These are phyloP conservation scores for Cladophialophora exuberans DNA, from an alignment of 2,329 filamentous ascomycete genomes.

Conservation along the genomic window DNA sequence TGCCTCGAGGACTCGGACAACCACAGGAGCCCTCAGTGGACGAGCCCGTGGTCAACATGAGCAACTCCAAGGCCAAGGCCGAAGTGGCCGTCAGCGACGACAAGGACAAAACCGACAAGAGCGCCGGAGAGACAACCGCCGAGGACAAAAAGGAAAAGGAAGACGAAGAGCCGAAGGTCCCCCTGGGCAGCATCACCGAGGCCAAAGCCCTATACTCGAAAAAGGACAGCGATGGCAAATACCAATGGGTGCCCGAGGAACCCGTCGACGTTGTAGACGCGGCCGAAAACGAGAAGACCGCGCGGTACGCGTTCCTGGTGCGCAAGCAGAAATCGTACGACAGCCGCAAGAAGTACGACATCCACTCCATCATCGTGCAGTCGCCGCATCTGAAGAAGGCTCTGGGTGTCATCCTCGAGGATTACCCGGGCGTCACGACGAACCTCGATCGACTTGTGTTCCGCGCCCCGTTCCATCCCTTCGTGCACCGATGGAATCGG, in stretches of 20 bases:
- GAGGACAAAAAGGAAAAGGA: conserved; percentile 7
- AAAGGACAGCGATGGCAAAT: conserved; percentile 55
- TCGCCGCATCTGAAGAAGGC: conserved; percentile 63
- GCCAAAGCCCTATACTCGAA: conserved; percentile 55
- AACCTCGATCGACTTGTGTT: conserved; percentile 65
- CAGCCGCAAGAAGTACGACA: conserved; percentile 61
- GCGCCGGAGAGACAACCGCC: not conserved
- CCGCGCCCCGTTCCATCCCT: conserved; percentile 61
- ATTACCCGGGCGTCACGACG: conserved; percentile 64
- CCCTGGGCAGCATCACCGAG: conserved; percentile 40
- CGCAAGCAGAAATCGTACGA: conserved; percentile 62
- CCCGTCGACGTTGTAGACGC: conserved; percentile 60
- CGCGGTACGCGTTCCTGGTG: conserved; percentile 63
- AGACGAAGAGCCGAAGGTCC: conserved; percentile 22
- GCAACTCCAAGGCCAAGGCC: not conserved
- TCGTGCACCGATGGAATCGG: conserved; percentile 67
- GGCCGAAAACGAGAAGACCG: conserved; percentile 64
- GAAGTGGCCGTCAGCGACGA: not conserved
- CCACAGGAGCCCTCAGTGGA: no score
- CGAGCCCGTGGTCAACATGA: no score
- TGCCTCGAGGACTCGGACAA: no score
- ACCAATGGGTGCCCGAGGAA: conserved; percentile 60
- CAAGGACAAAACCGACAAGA: not conserved
- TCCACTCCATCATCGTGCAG: conserved; percentile 67
- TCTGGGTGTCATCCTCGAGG: conserved; percentile 58